These are phyloP conservation scores for Stagonosporopsis tanaceti DNA, from an alignment of 2,329 filamentous ascomycete species.

Conservation along the genomic window DNA sequence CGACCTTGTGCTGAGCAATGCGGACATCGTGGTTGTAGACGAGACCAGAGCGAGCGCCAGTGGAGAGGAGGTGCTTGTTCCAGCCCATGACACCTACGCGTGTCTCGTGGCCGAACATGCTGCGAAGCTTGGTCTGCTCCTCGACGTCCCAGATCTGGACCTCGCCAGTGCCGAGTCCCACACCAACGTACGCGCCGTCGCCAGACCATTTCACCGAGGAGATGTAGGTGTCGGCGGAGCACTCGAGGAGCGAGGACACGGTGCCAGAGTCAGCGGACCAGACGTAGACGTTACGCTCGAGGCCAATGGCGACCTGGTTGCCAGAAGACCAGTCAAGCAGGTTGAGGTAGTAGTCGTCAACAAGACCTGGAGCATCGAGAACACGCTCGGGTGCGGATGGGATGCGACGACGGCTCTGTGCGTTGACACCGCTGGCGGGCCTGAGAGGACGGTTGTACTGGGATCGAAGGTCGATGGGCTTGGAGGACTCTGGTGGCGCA, in stretches of 20 bases:
- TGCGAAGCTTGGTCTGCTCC: conserved; percentile 92
- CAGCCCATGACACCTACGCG: conserved; percentile 97
- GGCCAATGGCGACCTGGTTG: conserved; percentile 97
- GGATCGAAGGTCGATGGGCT: conserved; percentile 94
- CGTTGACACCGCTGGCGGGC: conserved; percentile 73
- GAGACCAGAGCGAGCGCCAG: conserved; percentile 90
- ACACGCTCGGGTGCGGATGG: conserved; percentile 95
- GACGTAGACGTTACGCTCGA: conserved; percentile 96
- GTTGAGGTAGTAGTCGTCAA: conserved; percentile 99
- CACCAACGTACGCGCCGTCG: conserved; percentile 94
- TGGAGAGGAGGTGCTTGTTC: conserved; percentile 98
- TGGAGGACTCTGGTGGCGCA: conserved; percentile 95
- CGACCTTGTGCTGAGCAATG: conserved; percentile 96
- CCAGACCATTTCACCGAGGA: conserved; percentile 99
- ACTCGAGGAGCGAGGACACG: conserved; percentile 89
- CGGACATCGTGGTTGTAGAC: conserved; percentile 99
- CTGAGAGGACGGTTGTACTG: conserved; percentile 98
- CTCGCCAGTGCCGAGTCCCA: conserved; percentile 93
- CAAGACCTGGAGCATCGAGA: conserved; percentile 91
- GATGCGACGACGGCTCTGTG: conserved; percentile 89
- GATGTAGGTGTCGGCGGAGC: conserved; percentile 88
- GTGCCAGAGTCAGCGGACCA: conserved; percentile 96
- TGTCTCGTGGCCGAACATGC: conserved; percentile 97
- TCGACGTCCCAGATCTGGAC: conserved; percentile 99
- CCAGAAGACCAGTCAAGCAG: conserved; percentile 96